Evolutionary conservation across 306 rosid species (phyloP), one percentile per base, ranked within the genome.

Genomic region (Cicer arietinum): DNA sequence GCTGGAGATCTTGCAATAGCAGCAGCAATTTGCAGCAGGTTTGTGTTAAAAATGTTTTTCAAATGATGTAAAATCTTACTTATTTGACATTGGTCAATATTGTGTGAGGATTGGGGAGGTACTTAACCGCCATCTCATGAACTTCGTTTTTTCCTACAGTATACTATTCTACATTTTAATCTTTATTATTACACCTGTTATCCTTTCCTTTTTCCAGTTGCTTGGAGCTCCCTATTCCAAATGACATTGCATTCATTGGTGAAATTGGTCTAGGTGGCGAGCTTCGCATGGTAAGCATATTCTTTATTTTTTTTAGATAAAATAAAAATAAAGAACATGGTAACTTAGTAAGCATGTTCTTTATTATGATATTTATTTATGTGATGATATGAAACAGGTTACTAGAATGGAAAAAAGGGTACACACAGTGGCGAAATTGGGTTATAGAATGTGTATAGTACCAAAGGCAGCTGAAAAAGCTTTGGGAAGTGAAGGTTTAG

Each of bases 1-100:
- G 97, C 97, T 5, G 97, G 98, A 76, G 98, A 94, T 89, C 94
- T 94, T 74, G 97, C 98, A 20, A 67, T 94, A 75, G 98, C 98
- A 5, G 92, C 88, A 68, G 97, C 98, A 59, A 94, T 94, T 77
- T 91, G 98, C 86, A 94, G 98, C 97, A 94, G 98, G 98, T 84
- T 80, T 44, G 73, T 54, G 39, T 54, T 73, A 65, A 60, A 30
- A 18, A 2, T 46, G 56, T 17, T 53, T 40, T 40, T 54, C 2
- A 71, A 18, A 56, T 73, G 35, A 22, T 47, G 25, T 57, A 73
- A 20, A 50, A 25, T 39, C 20, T 72, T 67, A 35, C 45, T 60
- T 8, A 81, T 13, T 10, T 59, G 59, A 65, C n/a, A 30, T 45
- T 40, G 60, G 11, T 63, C 8, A 18, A 61, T 45, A 18, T 25